Evolutionary conservation across 768 basidiomycete genomes (phyloP), one percentile per base, ranked within the genome.

Genomic region (Pulveroboletus sp.): DNA sequence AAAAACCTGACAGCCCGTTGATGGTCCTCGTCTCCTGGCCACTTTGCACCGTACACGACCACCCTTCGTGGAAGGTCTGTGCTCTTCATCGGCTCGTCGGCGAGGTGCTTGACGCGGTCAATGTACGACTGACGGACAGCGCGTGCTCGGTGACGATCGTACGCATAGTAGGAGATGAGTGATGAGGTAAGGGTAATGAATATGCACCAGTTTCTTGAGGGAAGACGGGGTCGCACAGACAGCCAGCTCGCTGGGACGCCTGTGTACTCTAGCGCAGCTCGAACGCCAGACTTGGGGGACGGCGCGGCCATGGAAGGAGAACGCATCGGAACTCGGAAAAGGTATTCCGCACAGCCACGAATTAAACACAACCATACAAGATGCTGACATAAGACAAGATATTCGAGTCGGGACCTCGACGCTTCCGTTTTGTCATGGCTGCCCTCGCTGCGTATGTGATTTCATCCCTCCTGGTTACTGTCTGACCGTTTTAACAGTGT

Each of bases 21-120:
- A 55, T 84, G 83, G 64, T 97, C 93, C 60, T 94, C 91, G 67
- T 99, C 96, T 26, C 89, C 93, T 0, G 94, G 94, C 83, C 93
- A 96, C 68, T 89, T 90, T 26, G 82, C 79, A 31, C 86, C 91
- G 59, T 89, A 91, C 17, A 98, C 93, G 8, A 77, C 84, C 50
- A 96, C 83, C 63, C 84, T 89, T 31, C 93, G 80, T 5, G 88
- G 82, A 44, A 76, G 69, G 17, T 82, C 90, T 57, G 84, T 66
- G 8, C 80, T 77, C 49, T 76, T 78, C 57, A 89, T 67, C 0
- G 82, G 79, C 57, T 82, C 77, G 51, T 89, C 81, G 2, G 86
- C 79, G n/a, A 92, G 71, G 54, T 84, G 76, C 62, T 82, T 78
- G 55, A 99, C 95, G 47, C 80, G 82, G 58, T 84, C 83, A 24